Base-by-base conservation (phyloP, 768 basidiomycete genomes). In the Pulveroboletus frians region DNA sequence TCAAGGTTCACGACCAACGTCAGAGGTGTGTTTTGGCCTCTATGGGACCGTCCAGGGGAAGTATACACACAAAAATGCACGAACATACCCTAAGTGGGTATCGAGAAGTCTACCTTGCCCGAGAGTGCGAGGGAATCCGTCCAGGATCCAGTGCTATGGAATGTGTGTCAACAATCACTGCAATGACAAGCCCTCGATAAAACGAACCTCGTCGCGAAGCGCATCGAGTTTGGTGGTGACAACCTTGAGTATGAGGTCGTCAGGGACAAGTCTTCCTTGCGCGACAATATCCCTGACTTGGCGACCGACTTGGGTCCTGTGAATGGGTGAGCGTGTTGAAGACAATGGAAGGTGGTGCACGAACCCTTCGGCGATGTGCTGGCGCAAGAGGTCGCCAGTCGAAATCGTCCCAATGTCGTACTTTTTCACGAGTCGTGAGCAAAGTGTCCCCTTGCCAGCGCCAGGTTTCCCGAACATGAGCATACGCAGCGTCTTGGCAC, bases 41-140 rank as follows among this genome's bases (percentile, higher is more conserved):
- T 90, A 61, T 39, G 18, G 39, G 47, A 27, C 11, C 39, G 17
- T 36, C 47, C 39, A 51, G 30, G 30, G 46, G 40, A n/a, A 1
- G 31, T 10, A 35, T 43, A 21, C 17, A 39, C 21, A 34, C 48
- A 44, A 27, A 36, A 27, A 30, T 30, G 17, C 5, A 13, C 13
- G 14, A 27, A 66, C 79, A 34, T 55, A 87, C 86, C 76, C 76
- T 44, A 94, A 78, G 66, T 90, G 80, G 17, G 74, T 71, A 69
- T 94, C 87, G 9, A 95, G 75, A 39, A 92, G 73, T 63, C 81
- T 73, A 3, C 85, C 91, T 66, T 95, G 92, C n/a, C 76, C 80
- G 2, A 92, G 69, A 10, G 92, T 95, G 32, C 92, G 83, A 44
- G 93, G 93, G 61, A 95, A 94, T 26, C 93, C 93, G 56, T 95